A percentile compares a stretch with the other conserved stretches of the same genome.
These are phyloP conservation scores for Blastomyces silverae DNA, from an alignment of 2,329 filamentous ascomycete genomes.

Conservation along the genomic window DNA sequence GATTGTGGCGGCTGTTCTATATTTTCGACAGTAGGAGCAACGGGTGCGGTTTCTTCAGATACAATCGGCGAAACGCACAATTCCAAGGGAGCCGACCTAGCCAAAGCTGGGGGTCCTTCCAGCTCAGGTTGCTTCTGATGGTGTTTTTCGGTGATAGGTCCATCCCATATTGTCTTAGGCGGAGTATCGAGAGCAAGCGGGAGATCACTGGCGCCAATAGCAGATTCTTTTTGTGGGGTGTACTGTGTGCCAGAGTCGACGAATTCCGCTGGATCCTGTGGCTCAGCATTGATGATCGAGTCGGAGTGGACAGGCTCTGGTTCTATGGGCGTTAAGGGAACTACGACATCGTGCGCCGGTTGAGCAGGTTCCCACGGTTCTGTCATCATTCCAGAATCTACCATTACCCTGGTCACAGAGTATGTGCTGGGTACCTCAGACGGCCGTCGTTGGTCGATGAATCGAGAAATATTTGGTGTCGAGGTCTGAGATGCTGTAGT, in stretches of 20 bases:
- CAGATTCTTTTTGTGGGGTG: constrained; percentile 32
- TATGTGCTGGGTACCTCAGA: constrained; percentile 7
- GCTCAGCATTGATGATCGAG: constrained; percentile 21
- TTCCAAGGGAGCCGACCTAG: constrained; percentile 24
- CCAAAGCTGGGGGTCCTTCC: constrained; percentile 12
- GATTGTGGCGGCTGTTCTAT: constrained; percentile 28
- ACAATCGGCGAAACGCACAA: constrained; percentile 32
- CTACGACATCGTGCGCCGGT: background rate
- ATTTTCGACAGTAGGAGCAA: constrained; percentile 40
- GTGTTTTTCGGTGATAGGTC: constrained; percentile 21
- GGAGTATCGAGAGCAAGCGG: constrained; percentile 31
- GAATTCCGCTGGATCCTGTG: constrained; percentile 25
- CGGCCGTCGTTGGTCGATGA: constrained; percentile 19
- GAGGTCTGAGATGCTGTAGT: constrained; percentile 34
- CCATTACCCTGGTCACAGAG: constrained; percentile 40
- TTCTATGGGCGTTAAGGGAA: constrained; percentile 20
- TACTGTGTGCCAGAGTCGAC: constrained; percentile 41
- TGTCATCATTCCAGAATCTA: constrained; percentile 58
- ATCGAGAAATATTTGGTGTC: constrained; percentile 31
- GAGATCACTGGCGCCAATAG: constrained; percentile 25
- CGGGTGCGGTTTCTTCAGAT: constrained; percentile 33
- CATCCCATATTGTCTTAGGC: constrained; percentile 39
- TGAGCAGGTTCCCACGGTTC: constrained; percentile 48
- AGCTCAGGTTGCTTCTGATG: constrained; percentile 1
- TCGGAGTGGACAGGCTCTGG: constrained; percentile 17